phyloP scores from a whole-genome alignment of 2,329 filamentous ascomycete genomes.

The Monilinia fructicola region DNA sequence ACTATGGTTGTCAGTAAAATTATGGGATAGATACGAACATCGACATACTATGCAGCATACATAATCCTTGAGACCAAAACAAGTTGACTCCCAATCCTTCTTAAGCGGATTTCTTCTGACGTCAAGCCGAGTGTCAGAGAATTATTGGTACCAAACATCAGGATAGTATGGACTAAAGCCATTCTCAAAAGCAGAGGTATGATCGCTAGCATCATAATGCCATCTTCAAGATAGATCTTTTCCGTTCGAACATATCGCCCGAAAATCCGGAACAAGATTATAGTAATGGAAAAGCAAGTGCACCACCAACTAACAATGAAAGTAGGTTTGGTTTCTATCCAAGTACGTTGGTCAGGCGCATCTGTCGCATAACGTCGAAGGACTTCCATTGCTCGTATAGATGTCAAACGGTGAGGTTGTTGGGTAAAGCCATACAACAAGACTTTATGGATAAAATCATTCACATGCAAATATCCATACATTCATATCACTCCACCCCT shows the following conservation, averaged over 20 bases:
- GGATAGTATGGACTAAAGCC: slow-evolving; percentile 78
- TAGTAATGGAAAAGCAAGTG: slow-evolving; percentile 74
- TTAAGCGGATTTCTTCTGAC: slow-evolving; percentile 59
- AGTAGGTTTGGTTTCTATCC: slow-evolving; percentile 70
- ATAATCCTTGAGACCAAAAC: slow-evolving; percentile 80
- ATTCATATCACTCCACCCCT: neutral
- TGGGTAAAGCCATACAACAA: neutral
- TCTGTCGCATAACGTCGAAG: slow-evolving; percentile 30
- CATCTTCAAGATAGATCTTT: slow-evolving; percentile 82
- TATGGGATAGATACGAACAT: slow-evolving; percentile 12
- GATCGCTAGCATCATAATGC: slow-evolving; percentile 75
- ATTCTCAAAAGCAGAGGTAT: slow-evolving; percentile 81
- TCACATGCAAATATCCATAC: neutral
- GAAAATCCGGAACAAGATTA: slow-evolving; percentile 74
- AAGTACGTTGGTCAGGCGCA: slow-evolving; percentile 33
- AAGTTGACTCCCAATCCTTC: slow-evolving; percentile 72
- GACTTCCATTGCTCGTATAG: slow-evolving; percentile 30
- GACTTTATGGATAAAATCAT: neutral
- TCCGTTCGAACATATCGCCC: slow-evolving; percentile 87
- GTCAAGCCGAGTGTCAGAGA: slow-evolving; percentile 55
- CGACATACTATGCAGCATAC: slow-evolving; percentile 80
- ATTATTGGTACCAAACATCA: slow-evolving; percentile 92
- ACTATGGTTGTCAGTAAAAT: slow-evolving; percentile 46
- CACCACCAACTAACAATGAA: slow-evolving; percentile 95
- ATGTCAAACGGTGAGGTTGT: neutral